Evolutionary conservation across 371 early-diverging fungal species (phyloP).

Genomic region (Apophysomyces elegans): DNA sequence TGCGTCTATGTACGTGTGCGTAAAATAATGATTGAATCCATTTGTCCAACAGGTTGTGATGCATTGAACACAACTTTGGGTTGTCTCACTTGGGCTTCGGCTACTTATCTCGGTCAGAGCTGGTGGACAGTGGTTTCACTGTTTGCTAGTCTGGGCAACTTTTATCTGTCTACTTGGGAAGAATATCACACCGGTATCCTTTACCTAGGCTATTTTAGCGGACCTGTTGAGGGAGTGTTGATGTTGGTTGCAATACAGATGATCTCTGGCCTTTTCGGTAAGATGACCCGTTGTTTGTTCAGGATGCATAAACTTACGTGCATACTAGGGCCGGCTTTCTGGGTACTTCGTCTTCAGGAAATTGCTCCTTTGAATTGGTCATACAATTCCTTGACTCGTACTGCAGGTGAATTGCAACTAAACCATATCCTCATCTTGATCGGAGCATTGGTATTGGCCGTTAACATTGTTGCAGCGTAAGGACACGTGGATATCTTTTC

Average conservation of each 20-base stretch:
- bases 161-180: slow-evolving; percentile 95
- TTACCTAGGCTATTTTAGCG: slow-evolving; percentile 91
- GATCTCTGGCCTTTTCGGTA: slow-evolving; percentile 76
- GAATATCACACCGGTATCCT: slow-evolving; percentile 94
- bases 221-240: slow-evolving; percentile 96
- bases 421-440: slow-evolving; percentile 66
- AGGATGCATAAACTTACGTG: not conserved
- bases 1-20: no score
- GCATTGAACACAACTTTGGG: slow-evolving; percentile 83
- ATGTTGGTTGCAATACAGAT: slow-evolving; percentile 65
- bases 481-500: slow-evolving; percentile 13
- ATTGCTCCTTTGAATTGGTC: slow-evolving; percentile 31
- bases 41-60: slow-evolving; percentile 74
- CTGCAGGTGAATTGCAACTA: slow-evolving; percentile 58
- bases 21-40: no score
- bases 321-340: slow-evolving; percentile 45
- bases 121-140: slow-evolving; percentile 74
- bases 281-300: not conserved
- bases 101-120: slow-evolving; percentile 74
- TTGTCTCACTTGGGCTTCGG: slow-evolving; percentile 63
- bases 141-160: slow-evolving; percentile 73
- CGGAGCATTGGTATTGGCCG: slow-evolving; percentile 58
- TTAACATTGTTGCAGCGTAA: slow-evolving; percentile 66
- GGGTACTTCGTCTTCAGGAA: slow-evolving; percentile 41
- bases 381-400: slow-evolving; percentile 24